Base-by-base conservation (phyloP, 1,284 basidiomycete genomes). In the Boletus smithii region DNA sequence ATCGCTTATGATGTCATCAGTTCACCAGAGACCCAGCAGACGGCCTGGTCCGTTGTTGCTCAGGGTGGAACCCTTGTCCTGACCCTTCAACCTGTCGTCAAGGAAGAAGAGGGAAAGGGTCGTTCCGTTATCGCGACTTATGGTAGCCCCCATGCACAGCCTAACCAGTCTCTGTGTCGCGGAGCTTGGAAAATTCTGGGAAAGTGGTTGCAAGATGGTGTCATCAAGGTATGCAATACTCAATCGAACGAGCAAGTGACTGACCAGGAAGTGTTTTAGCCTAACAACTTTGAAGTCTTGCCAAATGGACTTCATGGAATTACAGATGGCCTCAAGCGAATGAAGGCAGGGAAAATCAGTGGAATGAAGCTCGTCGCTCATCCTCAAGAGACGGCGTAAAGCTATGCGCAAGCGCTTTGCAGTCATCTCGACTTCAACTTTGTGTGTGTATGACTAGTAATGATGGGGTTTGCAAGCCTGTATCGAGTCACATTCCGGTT, bases 301-400 rank as follows among this genome's bases (percentile, higher is more conserved):
- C 66, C 72, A 0, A 61, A 63, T 26, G 80, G 80, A 5, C 60
- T 83, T 8, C 54, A 54, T 3, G 77, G 73, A 3, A 72, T 82
- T 14, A 38, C 55, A 0, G 66, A 50, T 8, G 80, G 75, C 0
- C 54, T 83, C 44, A 60, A 70, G 27, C 62, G 65, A 46, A 40
- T 82, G 58, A 60, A 65, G 51, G 52, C 59, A 2, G 62, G 68
- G 8, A 54, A 72, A 42, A 67, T 81, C 13, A 79, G 75, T 22
- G 76, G 70, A 3, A 57, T 61, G n/a, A 81, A 83, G 56, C 61
- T 83, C 9, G 65, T 82, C 11, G 73, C 55, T 1, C 70, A 59
- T 36, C 77, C 78, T 3, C 69, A 73, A 41, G 75, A 81, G 51
- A 76, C 70, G 10, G 48, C 30, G 23, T 70, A 47, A 53, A 50